A percentile compares a stretch with the other conserved stretches of the same genome.
Evolutionary conservation across 805 yeast genomes (phyloP).

Genomic region (Isabelozyma pseudorhagii): DNA sequence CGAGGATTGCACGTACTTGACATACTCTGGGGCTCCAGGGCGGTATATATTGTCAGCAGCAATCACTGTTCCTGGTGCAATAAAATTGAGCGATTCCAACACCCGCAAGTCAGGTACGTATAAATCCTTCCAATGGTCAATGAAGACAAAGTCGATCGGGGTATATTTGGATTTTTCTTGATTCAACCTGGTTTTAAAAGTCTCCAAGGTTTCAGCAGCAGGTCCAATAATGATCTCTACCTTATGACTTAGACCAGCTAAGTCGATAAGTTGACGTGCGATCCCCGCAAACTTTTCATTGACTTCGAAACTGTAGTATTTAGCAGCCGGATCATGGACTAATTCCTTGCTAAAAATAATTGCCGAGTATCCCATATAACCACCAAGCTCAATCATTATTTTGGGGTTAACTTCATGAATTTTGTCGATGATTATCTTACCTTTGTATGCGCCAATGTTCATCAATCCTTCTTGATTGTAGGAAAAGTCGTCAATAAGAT

Average conservation of each 20-base stretch:
- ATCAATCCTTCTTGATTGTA: slow-evolving; percentile 15
- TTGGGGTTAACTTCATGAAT: slow-evolving; percentile 19
- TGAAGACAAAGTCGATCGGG: slow-evolving; percentile 33
- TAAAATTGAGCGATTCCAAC: slow-evolving; percentile 35
- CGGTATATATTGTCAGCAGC: slow-evolving; percentile 34
- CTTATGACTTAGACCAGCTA: slow-evolving; percentile 29
- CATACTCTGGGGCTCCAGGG: slow-evolving; percentile 41
- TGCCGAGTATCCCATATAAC: slow-evolving; percentile 36
- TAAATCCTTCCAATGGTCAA: slow-evolving; percentile 37
- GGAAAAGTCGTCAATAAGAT: slow-evolving; percentile 25
- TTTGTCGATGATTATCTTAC: slow-evolving; percentile 19
- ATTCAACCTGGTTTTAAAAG: slow-evolving; percentile 15
- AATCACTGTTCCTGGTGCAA: slow-evolving; percentile 37
- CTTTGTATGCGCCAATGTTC: slow-evolving; percentile 32
- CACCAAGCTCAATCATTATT: slow-evolving; percentile 30
- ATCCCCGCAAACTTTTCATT: slow-evolving; percentile 27
- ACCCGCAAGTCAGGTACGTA: slow-evolving; percentile 43
- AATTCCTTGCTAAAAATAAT: slow-evolving; percentile 24
- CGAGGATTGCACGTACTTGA: slow-evolving; percentile 31
- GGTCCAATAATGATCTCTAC: slow-evolving; percentile 32
- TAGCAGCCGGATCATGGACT: slow-evolving; percentile 17
- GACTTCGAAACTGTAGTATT: slow-evolving; percentile 32
- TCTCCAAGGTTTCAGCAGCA: slow-evolving; percentile 24
- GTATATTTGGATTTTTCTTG: slow-evolving; percentile 7
- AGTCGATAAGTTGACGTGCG: slow-evolving; percentile 22